Base-by-base conservation (phyloP, 2,329 filamentous ascomycete species). In the Thielaviopsis populi region DNA sequence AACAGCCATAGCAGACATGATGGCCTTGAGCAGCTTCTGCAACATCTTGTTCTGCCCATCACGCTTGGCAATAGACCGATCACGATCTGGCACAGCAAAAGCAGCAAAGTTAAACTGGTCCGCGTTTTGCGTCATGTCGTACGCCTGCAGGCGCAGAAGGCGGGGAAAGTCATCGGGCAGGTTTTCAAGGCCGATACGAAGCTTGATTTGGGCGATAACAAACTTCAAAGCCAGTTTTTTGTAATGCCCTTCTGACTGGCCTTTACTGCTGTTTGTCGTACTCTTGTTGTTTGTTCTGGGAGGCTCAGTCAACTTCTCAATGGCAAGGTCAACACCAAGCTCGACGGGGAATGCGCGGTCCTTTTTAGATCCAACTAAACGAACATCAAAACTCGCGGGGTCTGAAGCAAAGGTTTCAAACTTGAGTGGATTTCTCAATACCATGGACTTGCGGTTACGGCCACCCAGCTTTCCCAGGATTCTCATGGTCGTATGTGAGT, bases 381-480 rank as follows among this genome's bases (percentile, higher is more conserved):
- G 86, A 65, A 99, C 78, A 68, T 97, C 91, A 67, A 96, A 89
- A 70, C 89, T 96, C 0, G 90, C 83, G 22, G 84, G 78, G 69
- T 97, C 94, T 72, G 99, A 94, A 5, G 92, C 86, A 71, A 87
- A 97, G 60, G 86, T 81, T 72, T 91, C 86, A 74, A 88, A 97
- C 0, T 84, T 81, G 13, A 99, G 81, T n/a, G 86, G 84, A 5
- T 92, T 86, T 1, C 92, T 89, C 59, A 91, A 88, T 5, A 88
- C 96, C 77, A 97, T 86, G 73, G 96, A 99, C 71, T 95, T 96
- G 42, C 95, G 80, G 70, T 99, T 99, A 30, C 94, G 85, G 7
- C 94, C 94, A 56, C 95, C 94, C 13, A 99, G 82, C 74, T 99
- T 99, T 15, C 94, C 94, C 1, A 99, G 80, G 65, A 99, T 99